Conservation (phyloP, 140 eudicot species). For the Anethum foeniculum region DNA sequence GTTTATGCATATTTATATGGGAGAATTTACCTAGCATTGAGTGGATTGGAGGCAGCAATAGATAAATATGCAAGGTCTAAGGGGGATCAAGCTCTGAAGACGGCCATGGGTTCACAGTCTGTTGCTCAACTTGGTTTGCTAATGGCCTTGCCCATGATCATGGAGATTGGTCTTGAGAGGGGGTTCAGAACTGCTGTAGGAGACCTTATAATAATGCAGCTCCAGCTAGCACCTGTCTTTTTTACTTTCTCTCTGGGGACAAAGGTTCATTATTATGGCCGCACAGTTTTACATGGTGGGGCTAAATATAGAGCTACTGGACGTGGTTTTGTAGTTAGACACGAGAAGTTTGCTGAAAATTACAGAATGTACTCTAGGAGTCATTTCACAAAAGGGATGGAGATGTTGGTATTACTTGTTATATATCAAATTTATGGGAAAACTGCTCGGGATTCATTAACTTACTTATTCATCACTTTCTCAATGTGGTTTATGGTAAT, state of each 20-base stretch:
- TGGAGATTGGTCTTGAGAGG: constrained; percentile 92
- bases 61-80: constrained; percentile 55
- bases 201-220: constrained; percentile 87
- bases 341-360: constrained; percentile 95
- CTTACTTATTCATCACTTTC: constrained; percentile 42
- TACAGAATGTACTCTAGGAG: constrained; percentile 97
- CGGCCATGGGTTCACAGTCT: constrained; percentile 90
- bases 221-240: constrained; percentile 85
- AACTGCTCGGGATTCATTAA: constrained; percentile 24
- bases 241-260: constrained; percentile 97
- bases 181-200: constrained; percentile 86
- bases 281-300: constrained; percentile 91
- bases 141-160: constrained; percentile 54
- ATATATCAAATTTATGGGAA: constrained; percentile 60
- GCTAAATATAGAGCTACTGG: constrained; percentile 99
- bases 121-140: constrained; percentile 62
- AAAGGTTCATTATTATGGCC: constrained; percentile 85
- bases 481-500: constrained; percentile 92
- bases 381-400: constrained; percentile 90
- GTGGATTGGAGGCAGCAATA: constrained; percentile 81
- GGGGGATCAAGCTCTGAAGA: constrained; percentile 61
- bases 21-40: constrained; percentile 68
- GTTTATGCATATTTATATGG: constrained; percentile 89
- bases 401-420: constrained; percentile 60
- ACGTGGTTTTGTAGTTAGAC: constrained; percentile 96